phyloP scores from a whole-genome alignment of 805 yeast genomes.

The Candida tammaniensis region DNA sequence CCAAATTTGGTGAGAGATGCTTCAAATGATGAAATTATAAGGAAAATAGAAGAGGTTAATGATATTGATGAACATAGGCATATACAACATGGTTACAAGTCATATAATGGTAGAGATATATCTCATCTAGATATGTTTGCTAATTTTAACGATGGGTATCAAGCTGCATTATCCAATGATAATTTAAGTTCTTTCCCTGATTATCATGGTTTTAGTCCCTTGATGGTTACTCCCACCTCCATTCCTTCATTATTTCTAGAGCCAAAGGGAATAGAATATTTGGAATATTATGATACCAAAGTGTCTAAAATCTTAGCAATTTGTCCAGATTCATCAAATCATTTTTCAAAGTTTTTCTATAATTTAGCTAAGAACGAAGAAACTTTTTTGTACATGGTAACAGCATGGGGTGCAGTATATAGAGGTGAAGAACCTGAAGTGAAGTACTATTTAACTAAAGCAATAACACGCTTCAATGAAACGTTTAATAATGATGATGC shows the following conservation, averaged over 20 bases:
- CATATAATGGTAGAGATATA: no score
- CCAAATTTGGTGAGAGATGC: no score
- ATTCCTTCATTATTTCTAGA: conserved; percentile 12
- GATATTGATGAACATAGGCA: no score
- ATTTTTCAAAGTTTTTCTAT: conserved; percentile 22
- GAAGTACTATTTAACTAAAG: conserved; percentile 9
- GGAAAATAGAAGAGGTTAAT: not conserved
- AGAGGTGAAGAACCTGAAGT: conserved; percentile 12
- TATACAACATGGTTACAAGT: no score
- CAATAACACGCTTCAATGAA: conserved; percentile 7
- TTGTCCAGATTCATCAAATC: conserved; percentile 18
- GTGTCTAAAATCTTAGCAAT: conserved; percentile 18
- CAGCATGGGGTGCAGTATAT: conserved; percentile 29
- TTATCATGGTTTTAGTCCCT: not conserved
- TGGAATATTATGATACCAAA: conserved; percentile 17
- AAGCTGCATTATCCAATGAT: no score
- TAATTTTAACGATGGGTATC: no score
- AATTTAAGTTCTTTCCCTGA: no score
- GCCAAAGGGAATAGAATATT: conserved; percentile 14
- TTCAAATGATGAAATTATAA: not conserved
- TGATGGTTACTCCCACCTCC: conserved; percentile 2
- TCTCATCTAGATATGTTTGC: no score
- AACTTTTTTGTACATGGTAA: conserved; percentile 19
- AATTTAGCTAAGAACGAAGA: conserved; percentile 19
- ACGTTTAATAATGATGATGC: conserved; percentile 3